Base-by-base conservation (phyloP, 371 early-diverging fungal species). In the Rhizopus sp. region DNA sequence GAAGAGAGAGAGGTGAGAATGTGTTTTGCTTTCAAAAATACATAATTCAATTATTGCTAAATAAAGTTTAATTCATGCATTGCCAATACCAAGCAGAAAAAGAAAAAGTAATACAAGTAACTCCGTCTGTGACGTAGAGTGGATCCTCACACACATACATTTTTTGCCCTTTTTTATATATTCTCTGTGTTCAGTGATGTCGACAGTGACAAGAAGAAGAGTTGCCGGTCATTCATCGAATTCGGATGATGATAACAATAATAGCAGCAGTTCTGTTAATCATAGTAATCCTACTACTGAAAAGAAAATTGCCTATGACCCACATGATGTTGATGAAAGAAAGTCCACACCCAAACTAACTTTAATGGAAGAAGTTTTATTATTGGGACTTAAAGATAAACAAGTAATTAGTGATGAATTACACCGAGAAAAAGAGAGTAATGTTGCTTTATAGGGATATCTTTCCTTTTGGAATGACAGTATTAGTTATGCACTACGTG, bases 401-500 rank as follows among this genome's bases (percentile, higher is more conserved):
- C 93, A 94, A 83, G 95, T 90, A 75, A 59, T 32, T 48, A 17
- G 15, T n/a, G 12, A 34, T n/a, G 7, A 30, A 23, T 53, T 16
- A 47, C 8, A 32, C 7, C 33, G 3, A 33, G 6, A 30, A 4
- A 34, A 12, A 38, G 9, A 38, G 0, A 8, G 10, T 3, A 8
- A 4, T 42, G 9, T 30, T 55, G 30, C 47, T 40, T 47, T 41
- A 50, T 67, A 93, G 91, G 94, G 98, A 7, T 94, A 95, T 62
- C 86, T 96, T 45, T 95, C 95, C 35, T 97, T 97, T 72, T 97
- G 97, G 97, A 97, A 97, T 79, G 98, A 97, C 73, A 95, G 93
- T 72, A 93, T 97, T 52, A 94, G 94, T 41, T 97, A 97, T 75
- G 95, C 93, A 10, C 70, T 97, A 32, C 87, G 98, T 66, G 97